Percentiles rank a stretch among this genome's conserved stretches.
Evolutionary conservation across 805 yeast species (phyloP).

Genomic region (Sungouiella thailandica): DNA sequence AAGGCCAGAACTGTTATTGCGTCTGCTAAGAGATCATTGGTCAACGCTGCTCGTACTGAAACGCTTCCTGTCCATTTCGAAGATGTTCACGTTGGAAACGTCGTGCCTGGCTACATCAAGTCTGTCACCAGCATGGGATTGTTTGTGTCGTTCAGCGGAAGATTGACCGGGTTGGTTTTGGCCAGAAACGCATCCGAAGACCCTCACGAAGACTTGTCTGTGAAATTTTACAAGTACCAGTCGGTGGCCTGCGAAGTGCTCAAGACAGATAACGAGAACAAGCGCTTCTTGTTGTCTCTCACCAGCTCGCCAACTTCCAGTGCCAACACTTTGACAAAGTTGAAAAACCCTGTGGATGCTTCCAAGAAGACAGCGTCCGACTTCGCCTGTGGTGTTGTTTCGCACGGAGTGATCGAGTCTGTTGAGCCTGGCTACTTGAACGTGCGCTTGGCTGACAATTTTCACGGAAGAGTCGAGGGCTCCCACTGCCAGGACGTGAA

Average conservation of each 20-base stretch:
- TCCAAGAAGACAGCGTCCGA: slow-evolving; percentile 46
- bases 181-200: slow-evolving; percentile 64
- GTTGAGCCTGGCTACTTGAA: slow-evolving; percentile 71
- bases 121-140: slow-evolving; percentile 77
- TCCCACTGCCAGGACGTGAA: slow-evolving; percentile 56
- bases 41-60: slow-evolving; percentile 53
- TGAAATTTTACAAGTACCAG: slow-evolving; percentile 58
- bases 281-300: slow-evolving; percentile 66
- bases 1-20: slow-evolving; percentile 57
- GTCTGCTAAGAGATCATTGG: slow-evolving; percentile 60
- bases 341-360: slow-evolving; percentile 57
- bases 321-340: slow-evolving; percentile 6
- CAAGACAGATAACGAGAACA: slow-evolving; percentile 61
- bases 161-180: slow-evolving; percentile 76
- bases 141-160: slow-evolving; percentile 77
- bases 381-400: slow-evolving; percentile 52
- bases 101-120: slow-evolving; percentile 69
- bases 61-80: slow-evolving; percentile 54
- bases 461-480: slow-evolving; percentile 75
- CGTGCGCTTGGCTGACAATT: slow-evolving; percentile 69
- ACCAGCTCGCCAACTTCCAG: slow-evolving; percentile 26
- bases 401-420: slow-evolving; percentile 56
- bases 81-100: slow-evolving; percentile 48
- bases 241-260: slow-evolving; percentile 66
- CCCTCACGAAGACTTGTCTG: slow-evolving; percentile 45